A percentile compares a stretch with the other conserved stretches of the same genome.
These are phyloP conservation scores for Cadophora malorum DNA, from an alignment of 2,329 filamentous ascomycete species.

Conservation along the genomic window DNA sequence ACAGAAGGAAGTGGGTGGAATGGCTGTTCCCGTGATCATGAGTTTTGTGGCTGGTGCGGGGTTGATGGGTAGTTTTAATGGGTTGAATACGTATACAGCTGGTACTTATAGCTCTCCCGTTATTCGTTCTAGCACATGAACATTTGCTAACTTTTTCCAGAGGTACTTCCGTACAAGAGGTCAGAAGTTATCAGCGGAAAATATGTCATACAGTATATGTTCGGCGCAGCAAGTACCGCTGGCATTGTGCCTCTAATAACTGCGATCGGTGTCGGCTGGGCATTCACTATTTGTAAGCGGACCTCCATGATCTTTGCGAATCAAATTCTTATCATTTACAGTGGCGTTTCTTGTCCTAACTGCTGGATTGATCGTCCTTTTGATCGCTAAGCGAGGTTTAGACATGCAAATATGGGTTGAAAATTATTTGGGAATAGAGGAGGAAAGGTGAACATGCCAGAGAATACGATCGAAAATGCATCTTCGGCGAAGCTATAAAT, in stretches of 20 bases:
- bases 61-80: conserved; percentile 49
- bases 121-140: not conserved
- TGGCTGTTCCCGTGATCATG: conserved; percentile 47
- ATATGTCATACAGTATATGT: conserved; percentile 46
- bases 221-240: conserved; percentile 39
- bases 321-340: not conserved
- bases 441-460: not conserved
- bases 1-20: conserved; percentile 44
- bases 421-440: conserved; percentile 2
- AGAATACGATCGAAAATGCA: not conserved
- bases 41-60: conserved; percentile 47
- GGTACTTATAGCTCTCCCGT: conserved; percentile 39
- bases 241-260: conserved; percentile 43
- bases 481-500: not conserved
- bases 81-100: conserved; percentile 50
- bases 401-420: conserved; percentile 10
- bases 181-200: conserved; percentile 44
- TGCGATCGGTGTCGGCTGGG: conserved; percentile 36
- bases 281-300: conserved; percentile 14
- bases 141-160: conserved; percentile 23
- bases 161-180: conserved; percentile 40
- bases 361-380: conserved; percentile 9
- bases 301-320: not conserved
- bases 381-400: conserved; percentile 7
- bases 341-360: not conserved